Evolutionary conservation across 1,284 basidiomycete genomes (phyloP).

Genomic region (Gastroboletus turbinatus): DNA sequence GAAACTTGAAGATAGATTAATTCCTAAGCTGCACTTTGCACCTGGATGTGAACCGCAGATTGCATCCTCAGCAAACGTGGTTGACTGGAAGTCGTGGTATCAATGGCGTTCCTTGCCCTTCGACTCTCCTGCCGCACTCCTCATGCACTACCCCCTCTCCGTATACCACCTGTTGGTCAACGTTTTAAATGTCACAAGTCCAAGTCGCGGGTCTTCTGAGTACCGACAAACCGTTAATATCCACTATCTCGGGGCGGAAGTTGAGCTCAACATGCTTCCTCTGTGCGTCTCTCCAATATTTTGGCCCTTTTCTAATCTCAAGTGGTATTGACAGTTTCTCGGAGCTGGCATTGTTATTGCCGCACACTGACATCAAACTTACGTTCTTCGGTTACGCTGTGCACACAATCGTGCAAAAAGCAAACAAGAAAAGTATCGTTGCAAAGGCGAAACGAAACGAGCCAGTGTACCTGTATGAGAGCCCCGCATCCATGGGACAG

Average conservation of each 20-base stretch:
- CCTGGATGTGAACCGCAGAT: constrained; percentile 22
- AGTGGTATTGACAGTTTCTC: constrained; percentile 35
- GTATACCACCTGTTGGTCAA: constrained; percentile 39
- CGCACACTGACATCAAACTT: constrained; percentile 41
- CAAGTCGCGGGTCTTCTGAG: constrained; percentile 22
- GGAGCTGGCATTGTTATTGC: constrained; percentile 42
- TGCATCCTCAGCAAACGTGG: constrained; percentile 26
- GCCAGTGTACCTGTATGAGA: constrained; percentile 38
- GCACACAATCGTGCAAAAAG: constrained; percentile 31
- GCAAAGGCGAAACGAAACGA: constrained; percentile 27
- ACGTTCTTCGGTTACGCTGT: constrained; percentile 39
- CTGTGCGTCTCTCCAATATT: constrained; percentile 31
- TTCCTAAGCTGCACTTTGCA: constrained; percentile 36
- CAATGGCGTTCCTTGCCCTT: constrained; percentile 39
- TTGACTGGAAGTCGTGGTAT: constrained; percentile 43
- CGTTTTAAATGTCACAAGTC: constrained; percentile 33
- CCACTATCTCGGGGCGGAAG: constrained; percentile 41
- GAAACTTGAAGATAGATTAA: constrained; percentile 37
- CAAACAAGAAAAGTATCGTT: constrained; percentile 26
- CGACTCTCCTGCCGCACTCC: constrained; percentile 41
- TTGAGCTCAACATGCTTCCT: constrained; percentile 46
- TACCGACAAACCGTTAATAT: constrained; percentile 32
- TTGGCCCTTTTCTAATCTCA: neutral
- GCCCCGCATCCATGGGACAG: constrained; percentile 36
- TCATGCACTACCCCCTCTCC: constrained; percentile 42